These are phyloP conservation scores for Saccharomycopsis hybrid DNA, from an alignment of 1,139 yeast genomes.

Conservation along the genomic window DNA sequence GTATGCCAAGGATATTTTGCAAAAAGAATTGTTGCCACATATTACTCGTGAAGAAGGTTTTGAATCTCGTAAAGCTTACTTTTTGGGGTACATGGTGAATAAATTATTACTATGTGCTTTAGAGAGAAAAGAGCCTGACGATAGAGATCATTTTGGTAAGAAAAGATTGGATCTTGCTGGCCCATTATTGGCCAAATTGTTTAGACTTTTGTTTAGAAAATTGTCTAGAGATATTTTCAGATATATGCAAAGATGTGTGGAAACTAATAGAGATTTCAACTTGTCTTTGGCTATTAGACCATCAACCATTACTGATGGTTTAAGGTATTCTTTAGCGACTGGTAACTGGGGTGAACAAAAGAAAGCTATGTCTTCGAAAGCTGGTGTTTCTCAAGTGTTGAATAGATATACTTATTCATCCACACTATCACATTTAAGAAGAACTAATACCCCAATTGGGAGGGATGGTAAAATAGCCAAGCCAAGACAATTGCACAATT, in stretches of 20 bases:
- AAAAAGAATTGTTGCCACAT: constrained; percentile 93
- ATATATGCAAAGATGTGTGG: constrained; percentile 98
- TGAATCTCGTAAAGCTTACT: constrained; percentile 94
- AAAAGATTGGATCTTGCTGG: constrained; percentile 98
- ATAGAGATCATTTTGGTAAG: constrained; percentile 98
- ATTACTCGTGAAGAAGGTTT: constrained; percentile 97
- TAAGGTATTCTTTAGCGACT: constrained; percentile 94
- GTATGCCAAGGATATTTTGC: constrained; percentile 92
- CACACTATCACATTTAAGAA: constrained; percentile 92
- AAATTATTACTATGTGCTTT: constrained; percentile 89
- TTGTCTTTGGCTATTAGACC: constrained; percentile 95
- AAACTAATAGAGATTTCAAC: constrained; percentile 94
- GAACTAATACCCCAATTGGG: constrained; percentile 98
- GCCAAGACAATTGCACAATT: constrained; percentile 97
- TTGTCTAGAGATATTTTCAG: constrained; percentile 91
- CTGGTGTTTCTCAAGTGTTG: constrained; percentile 98
- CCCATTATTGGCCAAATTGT: constrained; percentile 89
- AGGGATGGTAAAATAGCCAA: constrained; percentile 98
- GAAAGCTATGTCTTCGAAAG: constrained; percentile 98
- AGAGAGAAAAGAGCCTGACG: constrained; percentile 97
- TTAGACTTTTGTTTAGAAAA: constrained; percentile 90
- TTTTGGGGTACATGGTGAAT: constrained; percentile 96
- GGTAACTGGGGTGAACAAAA: constrained; percentile 99
- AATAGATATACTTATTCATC: constrained; percentile 97
- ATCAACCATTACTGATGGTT: constrained; percentile 93